These are phyloP conservation scores for Casaregolazyma suthepensis DNA, from an alignment of 1,139 yeast species.

Conservation along the genomic window DNA sequence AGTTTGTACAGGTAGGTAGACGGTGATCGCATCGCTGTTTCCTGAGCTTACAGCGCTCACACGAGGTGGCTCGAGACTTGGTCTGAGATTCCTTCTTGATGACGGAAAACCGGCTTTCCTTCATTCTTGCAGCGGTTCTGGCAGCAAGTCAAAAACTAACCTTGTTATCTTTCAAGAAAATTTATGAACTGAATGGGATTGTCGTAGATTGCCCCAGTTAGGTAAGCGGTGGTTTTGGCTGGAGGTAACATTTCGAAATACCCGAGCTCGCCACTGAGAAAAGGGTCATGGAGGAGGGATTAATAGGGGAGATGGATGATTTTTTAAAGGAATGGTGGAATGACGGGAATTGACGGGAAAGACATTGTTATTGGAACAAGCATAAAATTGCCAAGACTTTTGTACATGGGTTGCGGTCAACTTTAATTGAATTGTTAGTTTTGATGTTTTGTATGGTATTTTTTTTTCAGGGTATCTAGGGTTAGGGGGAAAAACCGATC, in stretches of 20 bases:
- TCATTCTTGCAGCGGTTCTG: background rate
- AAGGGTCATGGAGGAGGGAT: background rate
- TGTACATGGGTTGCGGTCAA: background rate
- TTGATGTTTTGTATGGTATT: no score
- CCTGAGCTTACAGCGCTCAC: conserved; percentile 26
- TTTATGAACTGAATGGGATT: background rate
- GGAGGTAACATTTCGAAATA: background rate
- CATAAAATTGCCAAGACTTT: background rate
- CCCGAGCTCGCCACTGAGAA: background rate
- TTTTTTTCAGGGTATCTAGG: background rate
- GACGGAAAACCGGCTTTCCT: background rate
- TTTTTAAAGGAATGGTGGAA: no score
- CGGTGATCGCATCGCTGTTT: conserved; percentile 49
- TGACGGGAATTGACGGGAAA: no score
- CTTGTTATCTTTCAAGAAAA: background rate
- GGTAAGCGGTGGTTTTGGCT: background rate
- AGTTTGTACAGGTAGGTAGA: conserved; percentile 54
- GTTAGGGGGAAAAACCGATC: background rate
- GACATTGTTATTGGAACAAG: no score
- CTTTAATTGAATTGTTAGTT: background rate
- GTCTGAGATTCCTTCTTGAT: conserved; percentile 9
- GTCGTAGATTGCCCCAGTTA: background rate
- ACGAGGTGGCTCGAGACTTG: conserved; percentile 25
- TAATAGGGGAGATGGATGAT: background rate
- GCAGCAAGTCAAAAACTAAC: background rate